Evolutionary conservation across 2,329 filamentous ascomycete species (phyloP).

Genomic region (Aspergillus sp.): DNA sequence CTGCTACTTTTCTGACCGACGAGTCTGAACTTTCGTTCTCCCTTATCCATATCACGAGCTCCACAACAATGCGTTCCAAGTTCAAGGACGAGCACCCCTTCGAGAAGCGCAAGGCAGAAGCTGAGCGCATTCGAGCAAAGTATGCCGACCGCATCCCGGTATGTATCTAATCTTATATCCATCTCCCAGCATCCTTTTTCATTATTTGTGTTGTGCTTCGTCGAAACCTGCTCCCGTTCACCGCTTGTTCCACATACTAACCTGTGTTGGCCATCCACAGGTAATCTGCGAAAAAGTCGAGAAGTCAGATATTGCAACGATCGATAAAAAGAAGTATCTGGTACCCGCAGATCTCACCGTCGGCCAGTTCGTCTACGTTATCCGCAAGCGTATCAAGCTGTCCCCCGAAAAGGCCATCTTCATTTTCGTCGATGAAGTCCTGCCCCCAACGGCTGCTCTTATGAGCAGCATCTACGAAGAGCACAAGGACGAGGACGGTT

Average conservation of each 20-base stretch:
- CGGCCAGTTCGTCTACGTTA: constrained; percentile 99
- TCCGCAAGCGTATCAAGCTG: constrained; percentile 99
- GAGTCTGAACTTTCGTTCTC: constrained; percentile 19
- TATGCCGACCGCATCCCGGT: constrained; percentile 98
- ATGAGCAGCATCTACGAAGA: constrained; percentile 99
- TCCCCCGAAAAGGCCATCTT: constrained; percentile 99
- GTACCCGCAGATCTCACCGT: constrained; percentile 97
- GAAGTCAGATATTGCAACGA: constrained; percentile 98
- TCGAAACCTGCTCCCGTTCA: constrained; percentile 25
- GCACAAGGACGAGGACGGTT: constrained; percentile 88
- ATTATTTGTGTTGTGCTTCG: not conserved
- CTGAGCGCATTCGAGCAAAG: constrained; percentile 98
- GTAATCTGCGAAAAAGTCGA: constrained; percentile 99
- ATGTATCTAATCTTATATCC: constrained; percentile 50
- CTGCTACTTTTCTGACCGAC: constrained; percentile 14
- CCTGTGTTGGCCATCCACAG: constrained; percentile 52
- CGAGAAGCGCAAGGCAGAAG: constrained; percentile 99
- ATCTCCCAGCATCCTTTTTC: not conserved
- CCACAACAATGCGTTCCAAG: constrained; percentile 86
- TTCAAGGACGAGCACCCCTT: constrained; percentile 99
- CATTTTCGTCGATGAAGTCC: constrained; percentile 98
- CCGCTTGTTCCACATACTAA: constrained; percentile 39
- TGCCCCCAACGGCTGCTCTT: constrained; percentile 92
- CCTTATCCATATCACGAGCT: constrained; percentile 17
- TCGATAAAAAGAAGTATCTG: constrained; percentile 99